Conservation (phyloP, 2,329 filamentous ascomycete species). For the Colletotrichum sp. region DNA sequence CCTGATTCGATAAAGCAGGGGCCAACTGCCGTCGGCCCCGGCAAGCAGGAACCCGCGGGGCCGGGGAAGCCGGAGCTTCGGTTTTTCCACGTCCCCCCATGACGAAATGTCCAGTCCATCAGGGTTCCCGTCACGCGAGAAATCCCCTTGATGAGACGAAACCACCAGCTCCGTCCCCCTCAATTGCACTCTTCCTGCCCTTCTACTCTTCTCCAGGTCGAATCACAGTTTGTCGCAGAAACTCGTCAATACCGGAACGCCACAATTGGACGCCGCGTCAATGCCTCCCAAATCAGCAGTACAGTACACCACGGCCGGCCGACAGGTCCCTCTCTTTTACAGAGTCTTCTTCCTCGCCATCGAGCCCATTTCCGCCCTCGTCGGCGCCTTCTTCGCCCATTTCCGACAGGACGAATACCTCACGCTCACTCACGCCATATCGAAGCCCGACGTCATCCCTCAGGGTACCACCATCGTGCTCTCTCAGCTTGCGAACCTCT, state of each 20-base stretch:
- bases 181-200: not conserved
- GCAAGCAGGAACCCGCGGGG: not conserved
- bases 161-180: not conserved
- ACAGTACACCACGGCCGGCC: conserved; percentile 29
- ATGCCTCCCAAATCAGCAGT: conserved; percentile 23
- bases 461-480: conserved; percentile 69
- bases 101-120: conserved; percentile 1
- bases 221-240: not conserved
- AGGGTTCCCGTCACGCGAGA: conserved; percentile 16
- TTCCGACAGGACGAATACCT: conserved; percentile 64
- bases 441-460: conserved; percentile 56
- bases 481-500: conserved; percentile 79
- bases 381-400: conserved; percentile 57
- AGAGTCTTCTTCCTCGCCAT: conserved; percentile 77
- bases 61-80: not conserved
- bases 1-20: not conserved
- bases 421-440: conserved; percentile 62
- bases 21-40: not conserved
- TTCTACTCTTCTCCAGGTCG: not conserved
- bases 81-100: conserved; percentile 8
- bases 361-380: conserved; percentile 63
- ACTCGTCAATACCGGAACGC: not conserved
- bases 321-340: conserved; percentile 65
- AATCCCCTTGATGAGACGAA: conserved; percentile 15
- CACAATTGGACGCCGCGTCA: not conserved